Evolutionary conservation across 306 rosid species (phyloP).

Genomic region (Acmispon strigosus): DNA sequence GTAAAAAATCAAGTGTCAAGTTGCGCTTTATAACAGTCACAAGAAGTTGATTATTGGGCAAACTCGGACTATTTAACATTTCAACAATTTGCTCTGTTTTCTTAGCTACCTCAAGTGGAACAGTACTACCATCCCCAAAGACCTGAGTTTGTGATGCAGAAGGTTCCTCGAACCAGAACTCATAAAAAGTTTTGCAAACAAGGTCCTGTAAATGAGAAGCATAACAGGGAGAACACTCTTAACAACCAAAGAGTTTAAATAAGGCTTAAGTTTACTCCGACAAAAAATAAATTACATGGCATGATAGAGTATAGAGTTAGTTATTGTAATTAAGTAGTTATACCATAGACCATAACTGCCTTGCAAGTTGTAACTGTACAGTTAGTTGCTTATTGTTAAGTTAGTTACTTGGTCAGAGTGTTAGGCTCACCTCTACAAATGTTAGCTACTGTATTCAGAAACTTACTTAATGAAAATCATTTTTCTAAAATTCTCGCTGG

Average conservation of each 20-base stretch:
- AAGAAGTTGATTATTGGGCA: conserved; percentile 85
- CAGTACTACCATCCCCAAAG: conserved; percentile 83
- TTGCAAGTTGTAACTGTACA: too few relatives aligned
- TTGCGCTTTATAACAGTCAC: conserved; percentile 83
- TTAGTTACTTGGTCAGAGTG: too few relatives aligned
- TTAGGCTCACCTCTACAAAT: too few relatives aligned
- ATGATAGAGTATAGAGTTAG: too few relatives aligned
- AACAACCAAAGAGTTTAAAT: conserved; percentile 9
- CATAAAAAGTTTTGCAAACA: conserved; percentile 95
- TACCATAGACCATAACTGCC: too few relatives aligned
- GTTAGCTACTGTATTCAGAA: too few relatives aligned
- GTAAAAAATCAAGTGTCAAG: conserved; percentile 94
- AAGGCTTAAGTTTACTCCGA: not conserved
- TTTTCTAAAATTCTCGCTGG: too few relatives aligned
- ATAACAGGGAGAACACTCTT: not conserved
- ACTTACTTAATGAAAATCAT: too few relatives aligned
- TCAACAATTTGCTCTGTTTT: conserved; percentile 96
- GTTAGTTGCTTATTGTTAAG: too few relatives aligned
- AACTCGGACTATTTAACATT: conserved; percentile 45
- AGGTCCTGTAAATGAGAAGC: conserved; percentile 60
- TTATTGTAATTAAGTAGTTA: too few relatives aligned
- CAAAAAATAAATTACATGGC: conserved; percentile 7
- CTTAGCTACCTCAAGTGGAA: conserved; percentile 81
- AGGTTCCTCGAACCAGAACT: conserved; percentile 99
- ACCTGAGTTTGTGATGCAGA: conserved; percentile 55